phyloP scores from a whole-genome alignment of 768 basidiomycete genomes.

The Termitomyces sp. region DNA sequence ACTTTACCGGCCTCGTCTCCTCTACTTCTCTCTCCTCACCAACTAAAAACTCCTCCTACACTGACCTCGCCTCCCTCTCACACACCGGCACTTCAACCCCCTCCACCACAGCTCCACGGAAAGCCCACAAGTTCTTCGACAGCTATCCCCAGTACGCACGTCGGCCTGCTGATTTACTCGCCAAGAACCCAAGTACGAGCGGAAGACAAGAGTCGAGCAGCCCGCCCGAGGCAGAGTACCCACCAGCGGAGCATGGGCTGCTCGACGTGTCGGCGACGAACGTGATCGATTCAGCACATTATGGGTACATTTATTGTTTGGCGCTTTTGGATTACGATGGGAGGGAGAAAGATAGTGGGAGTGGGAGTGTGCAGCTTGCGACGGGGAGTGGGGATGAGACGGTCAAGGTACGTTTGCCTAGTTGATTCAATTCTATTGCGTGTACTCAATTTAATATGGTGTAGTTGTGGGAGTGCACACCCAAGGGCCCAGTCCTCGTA shows the following conservation, averaged over 20 bases:
- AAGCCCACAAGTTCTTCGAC: conserved; percentile 89
- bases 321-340: conserved; percentile 28
- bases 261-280: conserved; percentile 64
- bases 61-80: conserved; percentile 16
- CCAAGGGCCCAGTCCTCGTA: conserved; percentile 42
- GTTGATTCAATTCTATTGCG: background rate
- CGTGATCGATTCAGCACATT: conserved; percentile 88
- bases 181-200: conserved; percentile 48
- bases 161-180: conserved; percentile 64
- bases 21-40: conserved; percentile 16
- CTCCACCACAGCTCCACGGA: conserved; percentile 31
- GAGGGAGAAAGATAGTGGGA: conserved; percentile 5
- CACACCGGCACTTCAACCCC: conserved; percentile 38
- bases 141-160: conserved; percentile 77
- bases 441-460: background rate
- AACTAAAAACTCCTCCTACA: conserved; percentile 1
- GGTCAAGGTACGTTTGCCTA: conserved; percentile 59
- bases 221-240: conserved; percentile 28
- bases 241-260: conserved; percentile 33
- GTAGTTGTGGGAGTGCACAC: conserved; percentile 68
- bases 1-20: conserved; percentile 39
- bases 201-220: conserved; percentile 23
- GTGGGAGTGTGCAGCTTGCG: conserved; percentile 49
- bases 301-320: conserved; percentile 92
- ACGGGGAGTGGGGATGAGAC: conserved; percentile 92